A percentile compares a stretch with the other conserved stretches of the same genome.
Evolutionary conservation across 148 eudicot genomes (phyloP).

Genomic region (Rhododendron henanense): DNA sequence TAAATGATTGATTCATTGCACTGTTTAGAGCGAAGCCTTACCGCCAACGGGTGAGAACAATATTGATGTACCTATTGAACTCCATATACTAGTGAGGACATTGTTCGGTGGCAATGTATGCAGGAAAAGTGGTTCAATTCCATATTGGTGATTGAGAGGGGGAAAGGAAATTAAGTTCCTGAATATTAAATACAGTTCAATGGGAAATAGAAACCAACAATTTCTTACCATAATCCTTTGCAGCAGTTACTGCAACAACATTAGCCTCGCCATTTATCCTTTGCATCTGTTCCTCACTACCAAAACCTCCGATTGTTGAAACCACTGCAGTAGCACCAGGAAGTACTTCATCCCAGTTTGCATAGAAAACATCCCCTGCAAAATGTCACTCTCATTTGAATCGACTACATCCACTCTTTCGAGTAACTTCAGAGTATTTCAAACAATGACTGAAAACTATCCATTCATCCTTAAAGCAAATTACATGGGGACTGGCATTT

Average conservation of each 20-base stretch:
- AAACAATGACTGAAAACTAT: not conserved
- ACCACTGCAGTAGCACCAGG: conserved; percentile 90
- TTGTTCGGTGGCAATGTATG: not conserved
- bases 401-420: not conserved
- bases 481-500: not conserved
- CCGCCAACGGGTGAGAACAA: not conserved
- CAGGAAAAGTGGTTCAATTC: not conserved
- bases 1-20: not conserved
- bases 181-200: not conserved
- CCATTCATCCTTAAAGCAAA: not conserved
- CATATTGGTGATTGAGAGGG: not conserved
- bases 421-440: not conserved
- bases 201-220: not conserved
- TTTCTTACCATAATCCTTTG: conserved; percentile 75
- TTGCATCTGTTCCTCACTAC: conserved; percentile 94
- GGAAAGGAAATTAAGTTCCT: not conserved
- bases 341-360: conserved; percentile 95
- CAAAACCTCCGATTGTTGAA: conserved; percentile 95
- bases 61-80: not conserved
- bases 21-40: not conserved
- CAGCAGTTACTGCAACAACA: conserved; percentile 84
- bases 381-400: not conserved
- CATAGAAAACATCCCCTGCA: conserved; percentile 97
- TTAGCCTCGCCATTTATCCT: conserved; percentile 97
- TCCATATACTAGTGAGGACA: not conserved